A percentile compares a stretch with the other conserved stretches of the same genome.
phyloP scores from a whole-genome alignment of 129 eudicot species.

The Helianthus tuberosus region DNA sequence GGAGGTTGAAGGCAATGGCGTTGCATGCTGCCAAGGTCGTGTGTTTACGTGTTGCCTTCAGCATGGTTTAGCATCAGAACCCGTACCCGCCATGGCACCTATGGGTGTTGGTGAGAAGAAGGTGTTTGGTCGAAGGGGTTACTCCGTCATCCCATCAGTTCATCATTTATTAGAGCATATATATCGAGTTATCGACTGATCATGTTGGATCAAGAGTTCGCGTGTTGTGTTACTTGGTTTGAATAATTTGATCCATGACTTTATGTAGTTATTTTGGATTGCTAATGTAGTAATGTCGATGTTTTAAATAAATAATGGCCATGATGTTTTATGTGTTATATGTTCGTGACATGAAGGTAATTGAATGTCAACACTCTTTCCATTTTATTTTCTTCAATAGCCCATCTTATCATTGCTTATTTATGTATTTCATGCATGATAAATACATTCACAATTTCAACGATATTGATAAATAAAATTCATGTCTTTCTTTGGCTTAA shows the following conservation, averaged over 20 bases:
- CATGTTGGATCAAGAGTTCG: background rate
- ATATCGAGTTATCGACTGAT: background rate
- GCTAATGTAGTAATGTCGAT: background rate
- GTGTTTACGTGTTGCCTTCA: background rate
- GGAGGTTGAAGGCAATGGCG: constrained; percentile 3
- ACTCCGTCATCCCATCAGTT: background rate
- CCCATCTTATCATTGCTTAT: too few relatives aligned
- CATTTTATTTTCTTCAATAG: too few relatives aligned
- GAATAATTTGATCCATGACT: constrained; percentile 19
- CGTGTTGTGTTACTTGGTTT: constrained; percentile 18
- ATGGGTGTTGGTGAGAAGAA: background rate
- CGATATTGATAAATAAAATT: too few relatives aligned
- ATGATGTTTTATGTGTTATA: too few relatives aligned
- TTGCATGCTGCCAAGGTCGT: constrained; percentile 12
- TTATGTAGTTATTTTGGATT: background rate
- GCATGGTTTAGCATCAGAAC: background rate
- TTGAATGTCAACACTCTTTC: too few relatives aligned
- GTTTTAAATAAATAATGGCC: background rate
- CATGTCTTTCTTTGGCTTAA: too few relatives aligned
- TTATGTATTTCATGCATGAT: too few relatives aligned
- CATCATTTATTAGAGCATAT: background rate
- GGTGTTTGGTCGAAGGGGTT: constrained; percentile 34
- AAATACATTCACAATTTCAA: too few relatives aligned
- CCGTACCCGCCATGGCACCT: background rate
- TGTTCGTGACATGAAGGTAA: too few relatives aligned